Conservation (phyloP, 1,139 yeast genomes). For the Blastobotrys petasosporus region DNA sequence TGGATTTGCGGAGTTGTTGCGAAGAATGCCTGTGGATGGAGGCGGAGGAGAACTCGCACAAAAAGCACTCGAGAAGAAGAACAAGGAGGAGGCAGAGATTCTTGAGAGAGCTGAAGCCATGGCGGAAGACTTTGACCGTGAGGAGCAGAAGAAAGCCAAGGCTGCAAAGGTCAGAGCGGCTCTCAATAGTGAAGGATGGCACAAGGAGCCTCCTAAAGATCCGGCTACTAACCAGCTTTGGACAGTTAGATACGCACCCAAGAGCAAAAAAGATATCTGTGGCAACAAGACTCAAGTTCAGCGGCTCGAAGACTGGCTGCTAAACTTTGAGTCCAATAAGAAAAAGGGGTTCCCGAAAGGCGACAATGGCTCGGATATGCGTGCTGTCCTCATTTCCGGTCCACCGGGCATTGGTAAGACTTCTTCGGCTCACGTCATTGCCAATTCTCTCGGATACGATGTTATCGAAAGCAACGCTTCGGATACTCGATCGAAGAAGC, state of each 20-base stretch:
- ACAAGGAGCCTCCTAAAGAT: slow-evolving; percentile 2
- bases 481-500: slow-evolving; percentile 80
- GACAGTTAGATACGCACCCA: slow-evolving; percentile 94
- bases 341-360: slow-evolving; percentile 46
- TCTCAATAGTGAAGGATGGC: background rate
- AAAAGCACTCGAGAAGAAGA: slow-evolving; percentile 62
- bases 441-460: slow-evolving; percentile 71
- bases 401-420: slow-evolving; percentile 99
- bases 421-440: slow-evolving; percentile 80
- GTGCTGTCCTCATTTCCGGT: slow-evolving; percentile 86
- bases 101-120: slow-evolving; percentile 45
- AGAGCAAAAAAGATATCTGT: slow-evolving; percentile 65
- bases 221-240: slow-evolving; percentile 44
- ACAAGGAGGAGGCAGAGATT: slow-evolving; percentile 52
- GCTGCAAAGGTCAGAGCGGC: slow-evolving; percentile 6
- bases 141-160: slow-evolving; percentile 19
- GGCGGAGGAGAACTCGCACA: slow-evolving; percentile 76
- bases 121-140: slow-evolving; percentile 34
- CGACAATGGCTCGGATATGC: slow-evolving; percentile 48
- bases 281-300: slow-evolving; percentile 80
- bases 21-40: slow-evolving; percentile 86
- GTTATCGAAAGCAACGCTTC: slow-evolving; percentile 89
- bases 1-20: slow-evolving; percentile 70
- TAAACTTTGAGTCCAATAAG: slow-evolving; percentile 63
- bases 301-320: slow-evolving; percentile 65